These are phyloP conservation scores for Coemansia sp. DNA, from an alignment of 192 early-diverging fungal genomes.

Conservation along the genomic window DNA sequence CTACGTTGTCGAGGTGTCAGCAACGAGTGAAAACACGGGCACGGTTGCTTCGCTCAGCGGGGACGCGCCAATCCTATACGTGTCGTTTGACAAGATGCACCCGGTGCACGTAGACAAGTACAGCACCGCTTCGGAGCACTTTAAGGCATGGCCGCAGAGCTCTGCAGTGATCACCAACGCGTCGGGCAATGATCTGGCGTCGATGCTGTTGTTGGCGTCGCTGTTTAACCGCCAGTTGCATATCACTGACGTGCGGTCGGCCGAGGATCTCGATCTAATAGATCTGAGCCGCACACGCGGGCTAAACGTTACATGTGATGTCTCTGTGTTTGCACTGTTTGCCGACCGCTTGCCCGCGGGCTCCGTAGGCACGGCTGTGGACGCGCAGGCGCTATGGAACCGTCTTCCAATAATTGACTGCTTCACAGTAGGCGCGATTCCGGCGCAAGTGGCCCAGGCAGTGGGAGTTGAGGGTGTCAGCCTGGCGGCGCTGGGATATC, in stretches of 20 bases:
- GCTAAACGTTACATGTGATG: constrained; percentile 87
- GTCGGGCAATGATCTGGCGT: constrained; percentile 81
- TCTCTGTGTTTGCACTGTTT: constrained; percentile 85
- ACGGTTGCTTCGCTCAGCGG: constrained; percentile 47
- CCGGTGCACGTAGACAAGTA: constrained; percentile 57
- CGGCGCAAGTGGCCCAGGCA: constrained; percentile 58
- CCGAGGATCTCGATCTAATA: constrained; percentile 84
- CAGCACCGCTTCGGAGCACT: constrained; percentile 67
- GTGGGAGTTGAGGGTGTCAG: constrained; percentile 8
- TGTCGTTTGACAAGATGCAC: constrained; percentile 56
- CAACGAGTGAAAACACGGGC: constrained; percentile 64
- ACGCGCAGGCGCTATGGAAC: constrained; percentile 80
- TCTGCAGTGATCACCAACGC: constrained; percentile 82
- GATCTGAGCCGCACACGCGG: constrained; percentile 83
- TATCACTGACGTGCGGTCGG: constrained; percentile 75
- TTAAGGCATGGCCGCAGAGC: constrained; percentile 75
- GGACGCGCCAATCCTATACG: constrained; percentile 60
- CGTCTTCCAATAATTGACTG: constrained; percentile 84
- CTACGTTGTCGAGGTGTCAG: constrained; percentile 75
- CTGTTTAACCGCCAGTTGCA: constrained; percentile 84
- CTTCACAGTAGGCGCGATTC: constrained; percentile 78
- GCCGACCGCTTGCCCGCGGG: constrained; percentile 33
- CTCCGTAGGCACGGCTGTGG: constrained; percentile 14
- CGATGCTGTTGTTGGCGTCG: constrained; percentile 82
- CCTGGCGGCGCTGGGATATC: constrained; percentile 40